Evolutionary conservation across 1,139 yeast species (phyloP), one percentile per base, ranked within the genome.

Genomic region (Fermentozyma sake): DNA sequence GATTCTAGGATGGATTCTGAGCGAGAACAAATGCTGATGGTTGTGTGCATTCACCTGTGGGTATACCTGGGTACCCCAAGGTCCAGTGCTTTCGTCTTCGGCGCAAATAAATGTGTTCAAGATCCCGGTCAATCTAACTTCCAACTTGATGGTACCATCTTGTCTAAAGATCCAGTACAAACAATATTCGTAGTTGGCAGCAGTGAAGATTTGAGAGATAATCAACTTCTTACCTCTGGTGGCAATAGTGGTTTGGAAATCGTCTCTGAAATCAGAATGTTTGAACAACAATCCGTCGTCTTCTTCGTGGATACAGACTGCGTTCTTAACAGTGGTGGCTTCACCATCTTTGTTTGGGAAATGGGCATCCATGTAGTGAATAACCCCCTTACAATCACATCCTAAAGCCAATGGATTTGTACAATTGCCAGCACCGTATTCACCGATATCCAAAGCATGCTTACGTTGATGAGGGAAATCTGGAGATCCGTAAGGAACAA

Each of bases 401-500:
- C 91, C 91, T 32, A 82, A 67, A 13, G 83, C 61, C 42, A 82
- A 67, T 22, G 89, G 84, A 57, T 82, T 82, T 28, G 93, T 77
- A 76, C 82, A 77, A 63, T 76, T 75, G 46, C 93, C 93, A 40
- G 87, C 89, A 60, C 93, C 93, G 52, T 81, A 81, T 57, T 82
- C 93, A 50, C 93, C 93, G 44, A 82, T 76, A 59, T 82, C 93
- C 54, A 82, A 75, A 24, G 93, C 93, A 45, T 82, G 93, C 55
- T 82, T 82, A 62, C 93, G 72, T 50, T 80, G 87, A 52, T 80
- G 89, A 28, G 87, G 89, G 58, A 72, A 78, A 40, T 76, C 80
- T 31, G 93, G 93, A 37, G 69, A 67, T 33, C 93, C 93, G 48
- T 82, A 82, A 17, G 93, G 93, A 34, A 82, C 93, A 57, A 82